phyloP scores from a whole-genome alignment of 73 alveolate species.

The Paramecium biaurelia region DNA sequence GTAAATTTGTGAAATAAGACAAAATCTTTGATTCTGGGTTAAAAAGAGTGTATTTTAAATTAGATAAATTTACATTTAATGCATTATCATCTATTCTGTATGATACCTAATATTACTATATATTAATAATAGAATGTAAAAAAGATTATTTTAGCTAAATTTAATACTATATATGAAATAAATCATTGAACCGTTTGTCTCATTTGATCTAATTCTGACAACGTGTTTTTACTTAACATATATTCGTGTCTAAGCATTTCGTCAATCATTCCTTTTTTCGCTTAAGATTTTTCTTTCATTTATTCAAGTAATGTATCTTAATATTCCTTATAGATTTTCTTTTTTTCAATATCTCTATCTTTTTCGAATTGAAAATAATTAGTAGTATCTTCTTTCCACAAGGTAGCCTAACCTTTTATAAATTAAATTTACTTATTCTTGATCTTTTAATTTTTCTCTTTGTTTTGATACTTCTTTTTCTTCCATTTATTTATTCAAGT shows the following conservation, averaged over 20 bases:
- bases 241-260: conserved; percentile 37
- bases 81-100: too few relatives aligned
- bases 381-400: conserved; percentile 59
- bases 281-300: conserved; percentile 35
- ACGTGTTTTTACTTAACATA: neutral
- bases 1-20: too few relatives aligned
- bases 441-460: conserved; percentile 51
- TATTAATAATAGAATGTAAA: too few relatives aligned
- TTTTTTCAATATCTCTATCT: conserved; percentile 50
- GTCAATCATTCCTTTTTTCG: neutral
- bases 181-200: neutral
- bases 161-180: neutral
- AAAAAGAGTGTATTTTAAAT: too few relatives aligned
- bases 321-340: conserved; percentile 48
- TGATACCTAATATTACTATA: too few relatives aligned
- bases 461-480: conserved; percentile 46
- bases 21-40: too few relatives aligned
- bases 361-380: conserved; percentile 57
- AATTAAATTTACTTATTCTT: conserved; percentile 6
- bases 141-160: neutral
- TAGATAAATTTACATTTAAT: too few relatives aligned
- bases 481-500: conserved; percentile 52
- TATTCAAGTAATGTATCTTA: neutral
- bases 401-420: neutral
- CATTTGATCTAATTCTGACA: conserved; percentile 25